phyloP scores from a whole-genome alignment of 2,329 filamentous ascomycete species.

The Fonsecaea monophora region DNA sequence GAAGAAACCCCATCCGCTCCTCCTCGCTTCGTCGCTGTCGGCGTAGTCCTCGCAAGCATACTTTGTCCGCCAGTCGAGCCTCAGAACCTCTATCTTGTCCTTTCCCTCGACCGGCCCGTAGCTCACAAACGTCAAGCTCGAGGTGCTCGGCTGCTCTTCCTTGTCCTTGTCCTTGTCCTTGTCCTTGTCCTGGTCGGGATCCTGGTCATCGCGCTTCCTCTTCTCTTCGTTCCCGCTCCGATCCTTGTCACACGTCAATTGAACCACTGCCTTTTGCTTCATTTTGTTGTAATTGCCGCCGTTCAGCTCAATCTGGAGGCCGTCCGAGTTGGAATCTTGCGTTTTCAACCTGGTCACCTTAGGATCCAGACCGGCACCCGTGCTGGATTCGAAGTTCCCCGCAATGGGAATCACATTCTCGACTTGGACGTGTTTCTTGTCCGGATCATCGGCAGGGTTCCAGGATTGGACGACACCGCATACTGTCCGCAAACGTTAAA shows the following conservation, averaged over 20 bases:
- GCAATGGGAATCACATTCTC: conserved; percentile 45
- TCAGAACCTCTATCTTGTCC: conserved; percentile 65
- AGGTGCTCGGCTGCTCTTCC: conserved; percentile 41
- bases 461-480: conserved; percentile 38
- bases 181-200: conserved; percentile 50
- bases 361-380: conserved; percentile 68
- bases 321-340: conserved; percentile 71
- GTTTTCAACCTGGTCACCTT: conserved; percentile 70
- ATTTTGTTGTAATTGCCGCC: conserved; percentile 61
- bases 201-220: conserved; percentile 39
- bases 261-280: conserved; percentile 77
- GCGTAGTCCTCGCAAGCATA: conserved; percentile 75
- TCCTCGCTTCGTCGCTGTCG: conserved; percentile 53
- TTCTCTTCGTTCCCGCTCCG: conserved; percentile 68
- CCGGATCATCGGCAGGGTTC: conserved; percentile 39
- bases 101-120: conserved; percentile 64
- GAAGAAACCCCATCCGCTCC: conserved; percentile 85
- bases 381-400: conserved; percentile 41
- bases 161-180: conserved; percentile 33
- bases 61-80: conserved; percentile 85
- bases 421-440: conserved; percentile 39
- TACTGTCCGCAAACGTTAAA: conserved; percentile 31
- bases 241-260: conserved; percentile 80
- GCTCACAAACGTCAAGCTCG: conserved; percentile 76
- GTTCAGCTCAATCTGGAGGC: conserved; percentile 71